These are phyloP conservation scores for Aspergillus oerlinghausenensis DNA, from an alignment of 2,329 filamentous ascomycete species.

Conservation along the genomic window DNA sequence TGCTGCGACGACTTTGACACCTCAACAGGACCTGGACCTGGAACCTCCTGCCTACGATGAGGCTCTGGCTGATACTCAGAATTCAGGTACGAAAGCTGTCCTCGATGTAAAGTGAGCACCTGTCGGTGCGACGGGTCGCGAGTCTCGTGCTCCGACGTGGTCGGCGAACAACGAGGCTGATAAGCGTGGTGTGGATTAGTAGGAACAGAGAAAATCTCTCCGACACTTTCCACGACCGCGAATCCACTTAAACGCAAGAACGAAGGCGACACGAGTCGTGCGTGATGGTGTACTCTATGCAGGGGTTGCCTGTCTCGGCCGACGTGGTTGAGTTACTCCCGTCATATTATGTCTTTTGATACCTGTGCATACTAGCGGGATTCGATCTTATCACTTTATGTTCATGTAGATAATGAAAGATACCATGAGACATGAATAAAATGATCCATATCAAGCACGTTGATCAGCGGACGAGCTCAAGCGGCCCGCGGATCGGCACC, in stretches of 20 bases:
- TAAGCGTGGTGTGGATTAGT: constrained; percentile 24
- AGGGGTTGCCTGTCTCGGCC: neutral
- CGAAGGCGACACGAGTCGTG: constrained; percentile 13
- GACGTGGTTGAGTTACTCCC: neutral
- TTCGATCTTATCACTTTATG: constrained; percentile 4
- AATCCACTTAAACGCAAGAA: constrained; percentile 36
- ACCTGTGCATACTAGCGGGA: constrained; percentile 16
- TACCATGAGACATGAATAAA: constrained; percentile 14
- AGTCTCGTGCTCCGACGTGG: constrained; percentile 8
- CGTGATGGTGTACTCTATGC: constrained; percentile 10
- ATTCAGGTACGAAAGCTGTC: constrained; percentile 27
- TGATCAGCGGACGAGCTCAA: neutral
- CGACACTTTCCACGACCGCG: constrained; percentile 9
- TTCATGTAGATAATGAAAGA: constrained; percentile 23
- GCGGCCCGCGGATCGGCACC: constrained; percentile 22
- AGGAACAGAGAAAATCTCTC: constrained; percentile 17
- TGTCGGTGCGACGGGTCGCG: constrained; percentile 5
- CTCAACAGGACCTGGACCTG: constrained; percentile 22
- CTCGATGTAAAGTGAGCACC: constrained; percentile 5
- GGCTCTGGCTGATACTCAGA: constrained; percentile 13
- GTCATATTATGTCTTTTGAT: constrained; percentile 7
- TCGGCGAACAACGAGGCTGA: constrained; percentile 19
- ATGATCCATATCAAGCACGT: constrained; percentile 8
- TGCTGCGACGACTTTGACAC: constrained; percentile 5
- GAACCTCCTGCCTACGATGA: constrained; percentile 28